These are phyloP conservation scores for Cordia subcordata DNA, from an alignment of 257 asterid species.

Conservation along the genomic window DNA sequence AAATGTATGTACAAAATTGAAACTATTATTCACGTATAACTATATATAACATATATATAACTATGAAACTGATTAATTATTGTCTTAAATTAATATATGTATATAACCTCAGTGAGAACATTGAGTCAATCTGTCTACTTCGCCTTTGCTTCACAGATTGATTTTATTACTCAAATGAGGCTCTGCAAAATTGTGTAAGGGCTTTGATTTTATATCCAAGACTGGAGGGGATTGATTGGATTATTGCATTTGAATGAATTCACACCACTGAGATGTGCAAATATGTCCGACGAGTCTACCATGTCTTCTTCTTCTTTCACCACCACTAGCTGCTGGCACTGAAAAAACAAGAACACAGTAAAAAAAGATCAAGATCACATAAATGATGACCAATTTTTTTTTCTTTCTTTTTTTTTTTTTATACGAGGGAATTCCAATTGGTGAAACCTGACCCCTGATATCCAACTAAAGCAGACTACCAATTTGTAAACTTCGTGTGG, in stretches of 20 bases:
- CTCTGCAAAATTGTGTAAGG: slow-evolving; percentile 30
- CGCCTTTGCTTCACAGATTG: background rate
- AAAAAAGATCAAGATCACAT: no score
- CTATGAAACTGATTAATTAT: background rate
- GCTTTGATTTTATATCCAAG: slow-evolving; percentile 47
- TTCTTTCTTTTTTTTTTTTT: no score
- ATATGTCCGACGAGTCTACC: slow-evolving; percentile 47
- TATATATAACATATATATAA: background rate
- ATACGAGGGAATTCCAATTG: no score
- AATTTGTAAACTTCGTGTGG: no score
- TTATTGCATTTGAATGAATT: slow-evolving; percentile 72
- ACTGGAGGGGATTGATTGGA: slow-evolving; percentile 42
- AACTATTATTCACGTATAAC: background rate
- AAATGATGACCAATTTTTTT: no score
- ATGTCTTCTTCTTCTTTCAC: slow-evolving; percentile 64
- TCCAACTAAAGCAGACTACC: no score
- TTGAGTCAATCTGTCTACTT: background rate
- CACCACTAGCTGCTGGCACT: background rate
- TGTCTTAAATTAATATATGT: no score
- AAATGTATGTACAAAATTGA: background rate
- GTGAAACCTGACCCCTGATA: no score
- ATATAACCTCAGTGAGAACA: background rate
- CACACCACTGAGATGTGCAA: slow-evolving; percentile 71
- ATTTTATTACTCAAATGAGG: background rate
- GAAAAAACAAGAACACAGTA: background rate